phyloP scores from a whole-genome alignment of 441 rosid species.

The Pelargonium fulgidum region DNA sequence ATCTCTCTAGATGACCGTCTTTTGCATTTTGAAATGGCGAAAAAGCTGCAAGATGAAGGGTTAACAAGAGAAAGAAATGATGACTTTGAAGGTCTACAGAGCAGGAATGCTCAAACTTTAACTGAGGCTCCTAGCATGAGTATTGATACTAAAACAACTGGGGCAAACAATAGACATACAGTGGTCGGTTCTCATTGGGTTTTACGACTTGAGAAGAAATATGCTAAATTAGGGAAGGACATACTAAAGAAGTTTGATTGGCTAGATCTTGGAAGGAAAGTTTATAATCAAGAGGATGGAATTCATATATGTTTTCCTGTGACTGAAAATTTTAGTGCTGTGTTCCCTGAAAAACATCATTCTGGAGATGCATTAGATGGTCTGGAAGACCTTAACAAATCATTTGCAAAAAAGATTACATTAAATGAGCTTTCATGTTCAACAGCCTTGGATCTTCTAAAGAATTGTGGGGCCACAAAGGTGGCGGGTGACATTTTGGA shows the following conservation, averaged over 20 bases:
- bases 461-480: conserved; percentile 50
- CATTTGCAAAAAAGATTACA: conserved; percentile 24
- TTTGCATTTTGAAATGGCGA: conserved; percentile 14
- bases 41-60: conserved; percentile 26
- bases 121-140: conserved; percentile 22
- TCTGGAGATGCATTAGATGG: conserved; percentile 27
- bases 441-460: conserved; percentile 49
- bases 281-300: conserved; percentile 42
- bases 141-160: conserved; percentile 22
- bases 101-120: conserved; percentile 22
- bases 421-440: conserved; percentile 42
- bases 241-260: conserved; percentile 74
- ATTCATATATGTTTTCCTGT: conserved; percentile 70
- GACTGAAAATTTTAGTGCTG: conserved; percentile 47
- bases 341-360: conserved; percentile 34
- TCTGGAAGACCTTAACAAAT: conserved; percentile 24
- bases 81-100: conserved; percentile 23
- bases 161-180: conserved; percentile 18
- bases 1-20: conserved; percentile 29
- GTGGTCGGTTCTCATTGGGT: conserved; percentile 32
- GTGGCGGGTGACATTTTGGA: conserved; percentile 46
- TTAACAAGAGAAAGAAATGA: conserved; percentile 22
- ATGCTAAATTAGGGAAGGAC: conserved; percentile 79
- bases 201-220: conserved; percentile 51
- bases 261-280: conserved; percentile 82